Base-by-base conservation (phyloP, 2,329 filamentous ascomycete species). In the Aspergillus udagawae region DNA sequence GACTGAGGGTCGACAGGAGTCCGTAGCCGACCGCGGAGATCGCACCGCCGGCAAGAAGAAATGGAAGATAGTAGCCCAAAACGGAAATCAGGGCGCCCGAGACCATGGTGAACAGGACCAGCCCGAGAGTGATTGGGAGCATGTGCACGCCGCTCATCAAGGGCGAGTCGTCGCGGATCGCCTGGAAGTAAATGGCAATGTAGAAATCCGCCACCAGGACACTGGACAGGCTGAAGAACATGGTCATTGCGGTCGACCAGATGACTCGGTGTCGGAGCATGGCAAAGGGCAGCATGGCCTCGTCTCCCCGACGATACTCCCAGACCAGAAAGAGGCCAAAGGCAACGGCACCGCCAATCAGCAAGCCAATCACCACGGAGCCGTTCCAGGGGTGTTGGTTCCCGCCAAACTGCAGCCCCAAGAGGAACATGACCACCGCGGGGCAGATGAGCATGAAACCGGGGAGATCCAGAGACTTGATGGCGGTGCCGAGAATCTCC, bases 131-230 rank as follows among this genome's bases (percentile, higher is more conserved):
- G 27, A 66, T 67, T 1, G 76, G 75, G 3, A 78, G 63, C 27
- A 74, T 60, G 17, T 73, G 64, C 0, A 78, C 69, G 2, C 76
- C 77, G 52, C 73, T 76, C 57, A 74, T 67, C 4, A 74, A 58
- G 0, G 76, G 72, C 0, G 69, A 65, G 9, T 69, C 67, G 8
- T 69, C 66, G 21, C 65, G 68, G 6, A 79, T 71, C 4, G 71
- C 67, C 51, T 79, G 77, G 54, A 78, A 79, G 54, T 75, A 79
- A 1, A 77, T 65, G 4, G 72, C 62, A n/a, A 75, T 60, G 54
- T 73, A 75, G 57, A 67, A 74, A 20, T 60, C 53, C 6, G 62
- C 63, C 8, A 70, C 60, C 21, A 72, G 60, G 28, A 70, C 63
- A 54, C 41, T 61, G 44, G 52, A 65, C 57, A 58, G 65, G 61